These are phyloP conservation scores for Vitis riparia DNA, from an alignment of 164 flowering plant species.

Conservation along the genomic window DNA sequence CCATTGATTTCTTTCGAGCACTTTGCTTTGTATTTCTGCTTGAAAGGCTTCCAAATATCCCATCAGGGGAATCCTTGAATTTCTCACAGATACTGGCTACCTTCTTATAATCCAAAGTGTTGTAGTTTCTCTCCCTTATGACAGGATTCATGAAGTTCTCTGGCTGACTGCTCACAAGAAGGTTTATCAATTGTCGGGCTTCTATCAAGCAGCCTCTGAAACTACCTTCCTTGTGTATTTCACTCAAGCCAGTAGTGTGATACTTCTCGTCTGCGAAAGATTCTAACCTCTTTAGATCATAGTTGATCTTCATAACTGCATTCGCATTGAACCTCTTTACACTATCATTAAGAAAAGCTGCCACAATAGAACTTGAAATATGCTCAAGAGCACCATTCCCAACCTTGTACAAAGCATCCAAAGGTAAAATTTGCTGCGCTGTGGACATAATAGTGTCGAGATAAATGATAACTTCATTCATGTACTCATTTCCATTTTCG, in stretches of 20 bases:
- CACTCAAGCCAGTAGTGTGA: slow-evolving; percentile 61
- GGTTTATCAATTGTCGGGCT: slow-evolving; percentile 80
- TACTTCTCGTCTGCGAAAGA: slow-evolving; percentile 80
- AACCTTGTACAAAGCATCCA: slow-evolving; percentile 74
- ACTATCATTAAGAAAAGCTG: slow-evolving; percentile 74
- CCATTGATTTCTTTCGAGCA: slow-evolving; percentile 86
- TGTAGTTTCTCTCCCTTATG: slow-evolving; percentile 73
- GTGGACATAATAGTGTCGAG: slow-evolving; percentile 77
- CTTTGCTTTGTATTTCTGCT: slow-evolving; percentile 72
- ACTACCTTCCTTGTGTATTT: slow-evolving; percentile 60
- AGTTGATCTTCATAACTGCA: slow-evolving; percentile 63
- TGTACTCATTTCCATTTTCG: slow-evolving; percentile 51
- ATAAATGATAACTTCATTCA: slow-evolving; percentile 66
- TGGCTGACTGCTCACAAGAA: slow-evolving; percentile 78
- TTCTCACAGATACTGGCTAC: slow-evolving; percentile 78
- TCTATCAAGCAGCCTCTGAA: slow-evolving; percentile 63
- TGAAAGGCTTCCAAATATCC: slow-evolving; percentile 82
- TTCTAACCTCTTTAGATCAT: slow-evolving; percentile 67
- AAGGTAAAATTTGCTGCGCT: slow-evolving; percentile 83
- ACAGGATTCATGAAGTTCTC: slow-evolving; percentile 95
- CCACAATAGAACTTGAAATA: slow-evolving; percentile 55
- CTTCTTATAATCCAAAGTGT: slow-evolving; percentile 72
- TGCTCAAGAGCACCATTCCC: slow-evolving; percentile 84
- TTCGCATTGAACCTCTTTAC: slow-evolving; percentile 79
- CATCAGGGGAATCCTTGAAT: slow-evolving; percentile 79